Base-by-base conservation (phyloP, 225 moss, liverwort and hornwort genomes). In the Bryum argenteum region DNA sequence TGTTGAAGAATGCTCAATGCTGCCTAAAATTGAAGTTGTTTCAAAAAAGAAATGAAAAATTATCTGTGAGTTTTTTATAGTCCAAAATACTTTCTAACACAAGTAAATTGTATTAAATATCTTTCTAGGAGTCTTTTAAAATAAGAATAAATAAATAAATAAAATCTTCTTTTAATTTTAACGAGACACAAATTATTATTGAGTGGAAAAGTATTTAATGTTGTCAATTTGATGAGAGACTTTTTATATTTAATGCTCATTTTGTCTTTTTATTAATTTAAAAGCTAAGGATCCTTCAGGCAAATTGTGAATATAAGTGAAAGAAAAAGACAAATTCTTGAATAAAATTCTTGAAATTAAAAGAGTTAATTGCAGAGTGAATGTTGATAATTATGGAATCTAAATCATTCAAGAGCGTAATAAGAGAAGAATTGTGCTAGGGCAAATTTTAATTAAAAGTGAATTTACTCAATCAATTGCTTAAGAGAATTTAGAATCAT, bases 271-370 rank as follows among this genome's bases (percentile, higher is more conserved):
- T 61, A n/a, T 61, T 40, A 61, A 61, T 61, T 61, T 10, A 61
- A 61, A 61, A 61, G 61, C 11, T 39, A 61, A 61, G 61, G 61
- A 61, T 61, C 61, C 61, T 61, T 61, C 61, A 61, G 9, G 61
- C 61, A 61, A 61, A 61, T 61, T 61, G 61, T 61, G 39, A 61
- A 9, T 39, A 61, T 61, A 39, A 61, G 61, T 61, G 11, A 10
- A 61, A 61, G 11, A 39, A 61, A 10, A 61, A 61, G 61, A 61
- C 61, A 61, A 61, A 61, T 61, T 61, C 10, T 61, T 61, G 61
- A 39, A 61, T 61, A 61, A 61, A 61, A 61, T 61, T 61, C 61
- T 61, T 61, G 61, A 61, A 61, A 61, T n/a, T n/a, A n/a, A n/a
- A 61, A 40, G 61, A 61, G 61, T 61, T 40, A 61, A 61, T 61